Evolutionary conservation across 2,329 filamentous ascomycete genomes (phyloP), one percentile per base, ranked within the genome.

Genomic region (Exserohilum rostratum): DNA sequence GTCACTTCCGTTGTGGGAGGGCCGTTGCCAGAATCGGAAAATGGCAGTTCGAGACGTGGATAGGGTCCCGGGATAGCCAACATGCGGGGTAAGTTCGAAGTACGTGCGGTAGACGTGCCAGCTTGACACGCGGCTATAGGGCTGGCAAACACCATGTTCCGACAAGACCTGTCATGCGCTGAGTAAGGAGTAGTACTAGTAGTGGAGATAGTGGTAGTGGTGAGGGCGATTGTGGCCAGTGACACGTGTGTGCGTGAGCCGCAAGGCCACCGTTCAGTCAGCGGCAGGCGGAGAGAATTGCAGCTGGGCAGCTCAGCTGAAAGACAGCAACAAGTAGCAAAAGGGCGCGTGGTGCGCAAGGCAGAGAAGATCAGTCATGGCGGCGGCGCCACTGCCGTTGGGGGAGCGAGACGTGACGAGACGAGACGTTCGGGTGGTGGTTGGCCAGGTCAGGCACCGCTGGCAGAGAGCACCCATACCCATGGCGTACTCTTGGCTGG

Each of bases 1-100:
- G 18, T 20, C 50, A 44, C 49, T 46, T 46, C n/a, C 20, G 27
- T 44, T 29, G 42, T 52, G 25, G 37, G 50, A 52, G 57, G 50
- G 57, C 55, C 53, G 22, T 29, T 35, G 27, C 13, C 13, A 30
- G 22, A 20, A 50, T 34, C 43, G 34, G 49, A 37, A 50, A 50
- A 58, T 38, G 54, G 53, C 33, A 56, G 52, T 27, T 49, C 22
- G 12, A 25, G 44, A 3, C 12, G 33, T n/a, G 12, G 33, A n/a
- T n/a, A 35, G 29, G 22, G 22, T 30, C n/a, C 25, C 25, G 12
- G 25, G 17, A 43, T 13, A 15, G 39, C 39, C 29, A 25, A 17
- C 27, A 13, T 43, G 15, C 27, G 25, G 39, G 39, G 25, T 43
- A 18, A 30, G 39, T 25, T 6, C 11, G n/a, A 43, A 25, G 22